phyloP scores from a whole-genome alignment of 768 basidiomycete species.

The Pholiota molesta region DNA sequence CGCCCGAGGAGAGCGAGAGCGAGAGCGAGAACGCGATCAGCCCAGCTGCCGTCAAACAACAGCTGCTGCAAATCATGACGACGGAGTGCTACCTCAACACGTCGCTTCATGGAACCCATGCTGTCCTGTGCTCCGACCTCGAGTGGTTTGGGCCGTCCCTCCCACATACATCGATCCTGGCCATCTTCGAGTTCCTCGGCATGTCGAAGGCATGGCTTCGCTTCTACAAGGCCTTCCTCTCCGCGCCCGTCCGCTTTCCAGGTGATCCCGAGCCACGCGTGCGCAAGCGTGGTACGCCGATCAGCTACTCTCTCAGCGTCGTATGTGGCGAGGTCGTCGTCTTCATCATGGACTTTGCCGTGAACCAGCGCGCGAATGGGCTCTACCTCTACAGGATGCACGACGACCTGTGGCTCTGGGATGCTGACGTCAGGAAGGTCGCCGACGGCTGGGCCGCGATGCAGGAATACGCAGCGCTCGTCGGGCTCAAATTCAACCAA shows the following conservation, averaged over 20 bases:
- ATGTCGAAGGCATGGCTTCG: constrained; percentile 37
- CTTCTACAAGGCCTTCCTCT: constrained; percentile 38
- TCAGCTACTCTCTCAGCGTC: constrained; percentile 42
- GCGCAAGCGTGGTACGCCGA: constrained; percentile 45
- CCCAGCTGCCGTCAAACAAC: constrained; percentile 36
- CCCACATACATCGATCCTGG: constrained; percentile 42
- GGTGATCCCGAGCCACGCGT: constrained; percentile 33
- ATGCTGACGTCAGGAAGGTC: constrained; percentile 33
- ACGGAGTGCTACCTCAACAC: constrained; percentile 44
- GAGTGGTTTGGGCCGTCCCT: constrained; percentile 49
- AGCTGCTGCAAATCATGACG: constrained; percentile 41
- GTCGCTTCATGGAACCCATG: constrained; percentile 34
- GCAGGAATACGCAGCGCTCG: constrained; percentile 41
- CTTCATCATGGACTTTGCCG: constrained; percentile 51
- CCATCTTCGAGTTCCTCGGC: constrained; percentile 41
- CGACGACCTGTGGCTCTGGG: constrained; percentile 51
- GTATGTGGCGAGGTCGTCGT: constrained; percentile 44
- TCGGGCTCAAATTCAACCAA: constrained; percentile 43
- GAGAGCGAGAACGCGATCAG: constrained; percentile 1
- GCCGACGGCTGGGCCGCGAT: constrained; percentile 44
- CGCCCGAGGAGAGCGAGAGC: constrained; percentile 17
- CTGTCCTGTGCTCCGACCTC: constrained; percentile 42
- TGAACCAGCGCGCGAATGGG: constrained; percentile 44
- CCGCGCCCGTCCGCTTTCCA: constrained; percentile 35
- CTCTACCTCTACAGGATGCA: constrained; percentile 48